Base-by-base conservation (phyloP, 306 rosid genomes). In the Sophora flavescens region DNA sequence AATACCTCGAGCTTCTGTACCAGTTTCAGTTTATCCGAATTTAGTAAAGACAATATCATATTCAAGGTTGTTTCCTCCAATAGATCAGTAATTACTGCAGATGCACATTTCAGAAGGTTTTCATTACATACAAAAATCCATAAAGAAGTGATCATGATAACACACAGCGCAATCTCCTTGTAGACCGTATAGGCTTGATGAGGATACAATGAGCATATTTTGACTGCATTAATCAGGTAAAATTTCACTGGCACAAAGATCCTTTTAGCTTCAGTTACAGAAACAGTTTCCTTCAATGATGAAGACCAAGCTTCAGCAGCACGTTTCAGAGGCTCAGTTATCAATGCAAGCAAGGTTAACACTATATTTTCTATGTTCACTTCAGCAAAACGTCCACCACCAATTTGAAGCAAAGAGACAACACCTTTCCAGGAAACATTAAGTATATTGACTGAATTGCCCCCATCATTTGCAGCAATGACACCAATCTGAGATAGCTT, bases 401-500 rank as follows among this genome's bases (percentile, higher is more conserved):
- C 95, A 80, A 82, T 78, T 85, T 90, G 98, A 86, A 94, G 96
- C 89, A 94, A 80, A 74, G 86, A 84, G 53, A 92, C 96, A 70
- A 94, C 96, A 58, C 95, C 97, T 89, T 92, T 94, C 98, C 98
- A 94, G 16, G 93, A 89, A 66, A 86, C 84, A 62, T 91, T 94
- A 64, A 94, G 94, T 78, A 94, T 87, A 62, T 72, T 87, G 22
- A 94, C 97, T 74, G 88, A 81, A 80, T 86, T 88, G 56, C 98
- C 98, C 51, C 97, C 98, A 38, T 80, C 86, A 56, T 88, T 87
- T 75, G 97, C 98, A 45, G 97, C 98, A 89, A 89, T 48, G 30
- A 81, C 60, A 78, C 98, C 98, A 56, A 94, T 81, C 76, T 89
- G 87, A 76, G 89, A 86, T 68, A 90, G 51, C 67, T 84, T 89